These are phyloP conservation scores for Ogataea paraovalis DNA, from an alignment of 805 yeast species.

Conservation along the genomic window DNA sequence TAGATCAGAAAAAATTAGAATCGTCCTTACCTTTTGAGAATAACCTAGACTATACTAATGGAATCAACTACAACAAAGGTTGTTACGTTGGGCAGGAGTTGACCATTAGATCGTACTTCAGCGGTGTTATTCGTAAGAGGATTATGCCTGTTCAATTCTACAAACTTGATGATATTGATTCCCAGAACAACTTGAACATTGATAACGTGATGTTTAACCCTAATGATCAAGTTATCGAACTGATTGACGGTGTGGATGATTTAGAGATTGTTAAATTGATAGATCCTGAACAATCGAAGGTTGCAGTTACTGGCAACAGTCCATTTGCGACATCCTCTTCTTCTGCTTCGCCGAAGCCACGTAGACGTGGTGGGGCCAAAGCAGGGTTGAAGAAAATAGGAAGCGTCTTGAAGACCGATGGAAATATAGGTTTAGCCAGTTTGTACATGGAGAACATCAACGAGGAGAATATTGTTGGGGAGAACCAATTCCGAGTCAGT, in stretches of 20 bases:
- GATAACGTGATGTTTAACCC: constrained; percentile 4
- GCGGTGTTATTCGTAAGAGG: constrained; percentile 80
- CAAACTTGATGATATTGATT: constrained; percentile 7
- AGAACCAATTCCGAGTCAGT: constrained; percentile 18
- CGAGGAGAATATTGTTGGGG: constrained; percentile 19
- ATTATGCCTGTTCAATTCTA: constrained; percentile 61
- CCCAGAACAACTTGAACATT: not conserved
- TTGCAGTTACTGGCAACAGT: too few relatives aligned
- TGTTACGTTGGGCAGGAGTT: constrained; percentile 97
- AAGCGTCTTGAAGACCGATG: constrained; percentile 49
- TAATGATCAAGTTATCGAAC: constrained; percentile 1
- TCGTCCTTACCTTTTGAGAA: constrained; percentile 75
- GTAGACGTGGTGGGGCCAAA: constrained; percentile 18
- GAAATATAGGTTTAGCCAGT: constrained; percentile 63
- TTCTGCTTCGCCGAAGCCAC: constrained; percentile 15
- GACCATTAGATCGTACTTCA: constrained; percentile 80
- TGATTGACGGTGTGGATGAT: constrained; percentile 8
- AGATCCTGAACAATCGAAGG: not conserved
- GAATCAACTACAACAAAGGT: constrained; percentile 84
- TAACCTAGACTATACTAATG: constrained; percentile 76
- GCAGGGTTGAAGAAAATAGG: constrained; percentile 53
- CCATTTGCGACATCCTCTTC: constrained; percentile 28
- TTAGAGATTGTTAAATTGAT: constrained; percentile 16
- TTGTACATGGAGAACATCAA: constrained; percentile 39
- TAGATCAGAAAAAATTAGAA: constrained; percentile 41